These are phyloP conservation scores for Morella rubra DNA, from an alignment of 306 rosid genomes.

Conservation along the genomic window DNA sequence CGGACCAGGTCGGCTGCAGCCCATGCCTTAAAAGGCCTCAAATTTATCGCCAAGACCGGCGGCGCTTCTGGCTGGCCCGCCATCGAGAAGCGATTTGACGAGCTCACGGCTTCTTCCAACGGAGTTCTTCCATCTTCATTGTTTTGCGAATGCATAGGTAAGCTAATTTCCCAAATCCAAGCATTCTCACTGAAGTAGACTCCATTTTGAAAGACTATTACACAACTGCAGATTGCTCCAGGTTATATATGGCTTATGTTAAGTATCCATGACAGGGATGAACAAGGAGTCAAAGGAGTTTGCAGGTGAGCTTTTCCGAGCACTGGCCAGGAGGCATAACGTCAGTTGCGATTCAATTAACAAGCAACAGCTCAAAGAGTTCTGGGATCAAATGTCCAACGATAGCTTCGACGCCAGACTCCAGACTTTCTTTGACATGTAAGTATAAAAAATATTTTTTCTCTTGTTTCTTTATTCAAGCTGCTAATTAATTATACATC, in stretches of 20 bases:
- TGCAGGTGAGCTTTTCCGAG: conserved; percentile 57
- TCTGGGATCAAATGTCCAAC: conserved; percentile 56
- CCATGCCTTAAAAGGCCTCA: conserved; percentile 50
- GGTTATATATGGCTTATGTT: neutral
- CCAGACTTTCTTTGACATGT: conserved; percentile 66
- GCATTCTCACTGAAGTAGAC: neutral
- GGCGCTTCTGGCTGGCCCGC: conserved; percentile 38
- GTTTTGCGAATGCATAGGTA: conserved; percentile 64
- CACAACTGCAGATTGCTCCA: neutral
- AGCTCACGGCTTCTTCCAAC: conserved; percentile 43
- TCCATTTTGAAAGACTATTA: neutral
- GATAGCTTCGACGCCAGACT: conserved; percentile 63
- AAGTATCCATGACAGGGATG: conserved; percentile 40
- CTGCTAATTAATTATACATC: neutral
- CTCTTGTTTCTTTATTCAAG: neutral
- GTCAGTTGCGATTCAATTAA: conserved; percentile 39
- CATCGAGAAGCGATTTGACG: conserved; percentile 47
- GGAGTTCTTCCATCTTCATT: conserved; percentile 46
- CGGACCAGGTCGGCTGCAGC: conserved; percentile 53
- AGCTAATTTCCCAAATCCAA: neutral
- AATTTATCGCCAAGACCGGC: conserved; percentile 47
- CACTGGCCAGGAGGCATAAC: conserved; percentile 48
- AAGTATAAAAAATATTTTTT: neutral
- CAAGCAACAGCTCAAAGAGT: conserved; percentile 45
- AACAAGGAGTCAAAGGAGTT: conserved; percentile 59